Percentiles rank a stretch among this genome's conserved stretches.
phyloP scores from a whole-genome alignment of 768 basidiomycete genomes.

The Gymnopilus dilepis region DNA sequence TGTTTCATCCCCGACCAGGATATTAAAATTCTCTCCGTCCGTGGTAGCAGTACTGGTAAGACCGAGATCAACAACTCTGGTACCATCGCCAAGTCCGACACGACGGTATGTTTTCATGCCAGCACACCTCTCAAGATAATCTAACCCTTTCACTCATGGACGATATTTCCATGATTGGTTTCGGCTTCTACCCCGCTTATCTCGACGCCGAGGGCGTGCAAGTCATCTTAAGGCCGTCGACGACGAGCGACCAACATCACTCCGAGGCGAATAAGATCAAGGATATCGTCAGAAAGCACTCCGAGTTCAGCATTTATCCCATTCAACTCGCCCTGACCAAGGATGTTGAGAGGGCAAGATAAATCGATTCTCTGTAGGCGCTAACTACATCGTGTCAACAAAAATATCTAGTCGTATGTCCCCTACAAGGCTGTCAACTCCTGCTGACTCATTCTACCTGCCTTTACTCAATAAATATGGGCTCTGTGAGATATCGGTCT shows the following conservation, averaged over 20 bases:
- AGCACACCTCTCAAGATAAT: slow-evolving; percentile 1
- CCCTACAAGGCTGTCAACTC: no score
- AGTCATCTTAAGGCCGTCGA: slow-evolving; percentile 99
- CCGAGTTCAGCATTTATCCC: slow-evolving; percentile 99
- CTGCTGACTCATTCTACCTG: no score
- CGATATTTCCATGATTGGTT: slow-evolving; percentile 96
- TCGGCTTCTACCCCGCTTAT: slow-evolving; percentile 99
- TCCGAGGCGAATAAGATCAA: slow-evolving; percentile 99
- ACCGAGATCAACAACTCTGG: slow-evolving; percentile 99
- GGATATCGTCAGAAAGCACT: slow-evolving; percentile 99
- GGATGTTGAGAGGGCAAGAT: slow-evolving; percentile 95
- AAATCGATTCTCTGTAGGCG: background rate
- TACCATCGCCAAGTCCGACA: slow-evolving; percentile 94
- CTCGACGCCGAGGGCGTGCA: slow-evolving; percentile 98
- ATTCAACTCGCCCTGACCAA: slow-evolving; percentile 98
- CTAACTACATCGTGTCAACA: slow-evolving; percentile 25
- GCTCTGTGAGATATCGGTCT: no score
- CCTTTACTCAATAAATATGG: no score
- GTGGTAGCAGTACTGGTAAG: slow-evolving; percentile 98
- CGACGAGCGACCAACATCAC: slow-evolving; percentile 99
- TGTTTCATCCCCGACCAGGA: slow-evolving; percentile 96
- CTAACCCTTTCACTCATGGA: slow-evolving; percentile 82
- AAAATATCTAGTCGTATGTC: no score
- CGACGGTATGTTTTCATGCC: slow-evolving; percentile 60
- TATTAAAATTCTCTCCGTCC: slow-evolving; percentile 87